Conservation (phyloP, 768 basidiomycete genomes). For the Serendipita vermifera region DNA sequence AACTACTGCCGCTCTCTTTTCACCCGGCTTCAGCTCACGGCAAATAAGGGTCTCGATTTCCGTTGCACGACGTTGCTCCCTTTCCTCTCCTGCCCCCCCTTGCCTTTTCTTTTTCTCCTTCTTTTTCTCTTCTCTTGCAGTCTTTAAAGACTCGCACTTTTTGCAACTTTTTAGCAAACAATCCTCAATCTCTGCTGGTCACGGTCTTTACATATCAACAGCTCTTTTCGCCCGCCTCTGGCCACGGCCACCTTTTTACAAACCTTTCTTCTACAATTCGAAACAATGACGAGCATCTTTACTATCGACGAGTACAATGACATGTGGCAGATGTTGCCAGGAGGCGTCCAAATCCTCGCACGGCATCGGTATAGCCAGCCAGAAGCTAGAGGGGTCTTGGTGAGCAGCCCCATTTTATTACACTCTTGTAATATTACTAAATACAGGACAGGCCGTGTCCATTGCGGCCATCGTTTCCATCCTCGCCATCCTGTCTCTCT, state of each 20-base stretch:
- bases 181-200: conserved; percentile 3
- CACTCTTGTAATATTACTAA: not conserved
- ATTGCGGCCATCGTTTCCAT: not conserved
- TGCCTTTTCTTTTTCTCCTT: conserved; percentile 7
- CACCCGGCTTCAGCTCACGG: too few relatives aligned
- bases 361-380: not conserved
- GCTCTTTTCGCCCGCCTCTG: not conserved
- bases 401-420: not conserved
- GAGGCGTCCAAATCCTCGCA: conserved; percentile 4
- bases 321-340: conserved; percentile 3
- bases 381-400: not conserved
- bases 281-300: conserved; percentile 10
- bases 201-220: conserved; percentile 9
- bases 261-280: not conserved
- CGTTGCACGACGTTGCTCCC: not conserved
- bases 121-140: not conserved
- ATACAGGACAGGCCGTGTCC: conserved; percentile 1
- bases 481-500: not conserved
- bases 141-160: not conserved
- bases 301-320: conserved; percentile 4
- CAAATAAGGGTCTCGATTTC: too few relatives aligned
- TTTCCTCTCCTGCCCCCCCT: conserved; percentile 10
- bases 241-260: not conserved
- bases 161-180: not conserved
- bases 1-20: too few relatives aligned